A percentile compares a stretch with the other conserved stretches of the same genome.
Conservation (phyloP, 805 yeast genomes). For the Saturnispora diversa region DNA sequence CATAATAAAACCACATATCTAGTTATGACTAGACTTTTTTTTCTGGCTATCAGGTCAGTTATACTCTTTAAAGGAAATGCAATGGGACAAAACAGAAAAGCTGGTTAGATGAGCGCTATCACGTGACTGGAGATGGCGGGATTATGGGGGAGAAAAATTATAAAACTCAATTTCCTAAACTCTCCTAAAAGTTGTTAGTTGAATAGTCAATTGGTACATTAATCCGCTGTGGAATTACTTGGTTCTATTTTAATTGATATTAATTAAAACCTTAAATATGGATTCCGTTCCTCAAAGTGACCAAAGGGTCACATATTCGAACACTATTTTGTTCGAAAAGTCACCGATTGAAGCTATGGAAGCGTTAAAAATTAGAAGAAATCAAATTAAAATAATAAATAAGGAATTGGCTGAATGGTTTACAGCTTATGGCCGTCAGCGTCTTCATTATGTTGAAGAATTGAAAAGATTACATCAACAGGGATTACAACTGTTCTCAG, state of each 20-base stretch:
- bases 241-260: not conserved
- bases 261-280: not conserved
- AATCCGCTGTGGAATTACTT: no score
- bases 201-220: no score
- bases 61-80: no score
- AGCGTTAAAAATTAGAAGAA: slow-evolving; percentile 47
- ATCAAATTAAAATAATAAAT: slow-evolving; percentile 47
- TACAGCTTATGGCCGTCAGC: slow-evolving; percentile 42
- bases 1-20: no score
- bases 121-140: no score
- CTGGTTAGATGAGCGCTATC: no score
- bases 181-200: no score
- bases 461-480: slow-evolving; percentile 33
- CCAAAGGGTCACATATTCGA: slow-evolving; percentile 28
- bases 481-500: slow-evolving; percentile 31
- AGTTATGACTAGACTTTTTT: no score
- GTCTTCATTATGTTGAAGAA: slow-evolving; percentile 40
- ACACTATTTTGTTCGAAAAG: slow-evolving; percentile 31
- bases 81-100: no score
- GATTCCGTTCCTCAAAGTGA: slow-evolving; percentile 15
- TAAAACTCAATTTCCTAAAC: no score
- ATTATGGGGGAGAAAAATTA: no score
- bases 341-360: slow-evolving; percentile 55
- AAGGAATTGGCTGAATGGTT: slow-evolving; percentile 56
- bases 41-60: no score